These are phyloP conservation scores for Chamaecyparis obtusa DNA, from an alignment of 75 land plant species.

Conservation along the genomic window DNA sequence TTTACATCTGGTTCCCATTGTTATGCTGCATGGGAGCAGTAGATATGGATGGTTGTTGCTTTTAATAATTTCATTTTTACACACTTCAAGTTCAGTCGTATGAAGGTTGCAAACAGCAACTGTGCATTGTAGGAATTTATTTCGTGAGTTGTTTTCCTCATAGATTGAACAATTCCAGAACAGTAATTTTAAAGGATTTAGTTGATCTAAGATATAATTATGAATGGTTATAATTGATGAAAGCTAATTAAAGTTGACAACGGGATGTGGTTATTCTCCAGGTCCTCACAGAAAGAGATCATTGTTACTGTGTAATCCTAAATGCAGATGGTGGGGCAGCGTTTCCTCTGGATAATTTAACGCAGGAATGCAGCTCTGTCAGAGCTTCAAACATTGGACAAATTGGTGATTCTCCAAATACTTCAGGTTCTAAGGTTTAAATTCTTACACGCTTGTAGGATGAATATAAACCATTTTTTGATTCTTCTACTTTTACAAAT, in stretches of 20 bases:
- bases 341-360: conserved; percentile 47
- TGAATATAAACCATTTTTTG: neutral
- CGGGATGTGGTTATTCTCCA: conserved; percentile 18
- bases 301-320: conserved; percentile 92
- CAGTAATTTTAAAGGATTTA: neutral
- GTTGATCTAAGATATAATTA: conserved; percentile 1
- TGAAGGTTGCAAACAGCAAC: neutral
- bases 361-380: conserved; percentile 19
- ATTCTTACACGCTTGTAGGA: neutral
- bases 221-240: neutral
- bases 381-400: neutral
- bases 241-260: neutral
- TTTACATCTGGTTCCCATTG: no score
- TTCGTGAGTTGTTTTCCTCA: neutral
- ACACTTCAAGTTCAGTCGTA: neutral
- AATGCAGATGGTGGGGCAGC: conserved; percentile 92
- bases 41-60: neutral
- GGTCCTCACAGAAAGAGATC: conserved; percentile 88
- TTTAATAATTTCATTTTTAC: no score
- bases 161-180: neutral
- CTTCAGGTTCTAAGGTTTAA: conserved; percentile 5
- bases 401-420: neutral
- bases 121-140: neutral
- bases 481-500: neutral
- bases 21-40: no score